These are phyloP conservation scores for Phytophthora pluvialis DNA, from an alignment of 352 stramenopile species.

Conservation along the genomic window DNA sequence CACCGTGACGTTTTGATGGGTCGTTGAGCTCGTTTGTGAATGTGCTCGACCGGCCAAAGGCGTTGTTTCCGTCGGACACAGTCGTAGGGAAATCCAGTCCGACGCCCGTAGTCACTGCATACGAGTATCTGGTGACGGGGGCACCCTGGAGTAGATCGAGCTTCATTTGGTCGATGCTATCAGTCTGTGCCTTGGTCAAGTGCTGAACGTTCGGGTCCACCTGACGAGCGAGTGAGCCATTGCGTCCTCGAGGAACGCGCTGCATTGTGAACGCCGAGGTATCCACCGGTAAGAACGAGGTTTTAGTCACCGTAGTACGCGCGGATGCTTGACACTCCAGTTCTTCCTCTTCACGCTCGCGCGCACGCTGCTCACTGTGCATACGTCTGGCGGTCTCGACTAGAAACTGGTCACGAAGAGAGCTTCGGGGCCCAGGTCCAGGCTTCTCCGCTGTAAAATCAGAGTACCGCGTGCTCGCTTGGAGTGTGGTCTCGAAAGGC, in stretches of 20 bases:
- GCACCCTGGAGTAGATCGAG: slow-evolving; percentile 52
- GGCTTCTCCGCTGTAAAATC: slow-evolving; percentile 44
- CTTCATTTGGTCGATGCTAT: slow-evolving; percentile 80
- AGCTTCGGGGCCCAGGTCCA: slow-evolving; percentile 45
- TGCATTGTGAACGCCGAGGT: slow-evolving; percentile 35
- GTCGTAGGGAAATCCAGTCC: slow-evolving; percentile 64
- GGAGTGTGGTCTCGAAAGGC: slow-evolving; percentile 62
- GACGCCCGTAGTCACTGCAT: slow-evolving; percentile 62
- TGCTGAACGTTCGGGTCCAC: slow-evolving; percentile 61
- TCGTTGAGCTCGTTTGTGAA: slow-evolving; percentile 82
- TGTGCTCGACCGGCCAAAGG: slow-evolving; percentile 67
- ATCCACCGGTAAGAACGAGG: slow-evolving; percentile 48
- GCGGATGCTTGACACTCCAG: slow-evolving; percentile 25
- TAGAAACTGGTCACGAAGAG: slow-evolving; percentile 52
- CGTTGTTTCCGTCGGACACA: slow-evolving; percentile 58
- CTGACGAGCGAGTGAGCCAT: slow-evolving; percentile 47
- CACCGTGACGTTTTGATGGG: slow-evolving; percentile 64
- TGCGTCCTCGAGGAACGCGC: slow-evolving; percentile 60
- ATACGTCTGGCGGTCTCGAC: slow-evolving; percentile 49
- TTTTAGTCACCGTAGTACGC: slow-evolving; percentile 39
- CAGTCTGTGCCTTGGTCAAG: slow-evolving; percentile 67
- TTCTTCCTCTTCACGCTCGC: slow-evolving; percentile 36
- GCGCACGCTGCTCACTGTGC: slow-evolving; percentile 40
- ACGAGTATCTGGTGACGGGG: slow-evolving; percentile 71
- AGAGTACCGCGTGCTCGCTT: slow-evolving; percentile 58